Evolutionary conservation across 2,329 filamentous ascomycete species (phyloP).

Genomic region (Neonectria neomacrospora): DNA sequence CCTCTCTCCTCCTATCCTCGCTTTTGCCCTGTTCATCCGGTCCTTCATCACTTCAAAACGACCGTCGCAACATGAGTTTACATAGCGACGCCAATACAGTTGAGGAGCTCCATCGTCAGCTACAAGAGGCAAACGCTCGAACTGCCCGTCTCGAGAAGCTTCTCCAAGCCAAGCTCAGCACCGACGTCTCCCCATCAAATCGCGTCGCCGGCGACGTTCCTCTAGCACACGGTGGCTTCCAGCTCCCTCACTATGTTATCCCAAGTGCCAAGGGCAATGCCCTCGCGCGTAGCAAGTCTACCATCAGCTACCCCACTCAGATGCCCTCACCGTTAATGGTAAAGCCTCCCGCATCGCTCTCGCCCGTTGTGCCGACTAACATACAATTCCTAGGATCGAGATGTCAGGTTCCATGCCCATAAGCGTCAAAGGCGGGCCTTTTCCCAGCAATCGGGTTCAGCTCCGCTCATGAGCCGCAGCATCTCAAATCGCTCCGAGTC

Average conservation of each 20-base stretch:
- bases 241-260: constrained; percentile 34
- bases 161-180: constrained; percentile 35
- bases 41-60: neutral
- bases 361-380: constrained; percentile 27
- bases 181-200: constrained; percentile 35
- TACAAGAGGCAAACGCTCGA: constrained; percentile 35
- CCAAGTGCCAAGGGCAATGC: constrained; percentile 37
- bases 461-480: constrained; percentile 58
- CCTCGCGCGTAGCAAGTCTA: constrained; percentile 45
- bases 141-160: constrained; percentile 41
- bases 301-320: constrained; percentile 43
- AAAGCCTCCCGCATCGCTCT: constrained; percentile 27
- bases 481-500: constrained; percentile 55
- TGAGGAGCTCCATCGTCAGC: constrained; percentile 44
- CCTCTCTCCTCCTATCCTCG: constrained; percentile 23
- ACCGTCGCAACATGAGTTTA: constrained; percentile 40
- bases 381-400: constrained; percentile 29
- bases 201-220: constrained; percentile 32
- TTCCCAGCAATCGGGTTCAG: constrained; percentile 46
- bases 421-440: constrained; percentile 40
- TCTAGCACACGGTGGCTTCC: constrained; percentile 30
- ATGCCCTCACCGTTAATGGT: constrained; percentile 36
- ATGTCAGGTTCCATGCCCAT: constrained; percentile 28
- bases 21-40: constrained; percentile 5
- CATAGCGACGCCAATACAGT: constrained; percentile 31